These are phyloP conservation scores for Starmerella kuoi DNA, from an alignment of 805 yeast species.

Conservation along the genomic window DNA sequence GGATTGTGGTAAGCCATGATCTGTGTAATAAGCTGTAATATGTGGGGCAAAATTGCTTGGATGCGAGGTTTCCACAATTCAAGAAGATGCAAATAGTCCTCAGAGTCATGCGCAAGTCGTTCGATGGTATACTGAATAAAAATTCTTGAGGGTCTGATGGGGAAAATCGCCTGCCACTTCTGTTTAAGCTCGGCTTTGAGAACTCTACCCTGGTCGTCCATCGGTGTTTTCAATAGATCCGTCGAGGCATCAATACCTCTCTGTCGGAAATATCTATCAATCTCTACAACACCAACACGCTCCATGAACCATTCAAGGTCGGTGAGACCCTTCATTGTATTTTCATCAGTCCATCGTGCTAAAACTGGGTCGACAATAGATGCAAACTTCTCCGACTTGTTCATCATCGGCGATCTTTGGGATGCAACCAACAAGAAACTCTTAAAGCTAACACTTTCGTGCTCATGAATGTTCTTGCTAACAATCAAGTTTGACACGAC, in stretches of 20 bases:
- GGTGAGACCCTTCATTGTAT: conserved; percentile 75
- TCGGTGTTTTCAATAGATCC: conserved; percentile 59
- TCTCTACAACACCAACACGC: conserved; percentile 83
- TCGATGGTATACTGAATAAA: conserved; percentile 93
- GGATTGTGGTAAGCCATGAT: conserved; percentile 93
- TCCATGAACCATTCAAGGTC: conserved; percentile 98
- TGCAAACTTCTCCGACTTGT: conserved; percentile 67
- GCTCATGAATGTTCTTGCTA: conserved; percentile 63
- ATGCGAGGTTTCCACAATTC: conserved; percentile 87
- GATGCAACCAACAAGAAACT: conserved; percentile 86
- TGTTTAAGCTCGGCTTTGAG: conserved; percentile 70
- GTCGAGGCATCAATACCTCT: conserved; percentile 71
- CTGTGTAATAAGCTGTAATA: conserved; percentile 74
- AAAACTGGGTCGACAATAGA: conserved; percentile 89
- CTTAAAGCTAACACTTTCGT: conserved; percentile 87
- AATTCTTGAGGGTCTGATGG: conserved; percentile 88
- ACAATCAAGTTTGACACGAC: conserved; percentile 64
- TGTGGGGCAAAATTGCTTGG: conserved; percentile 82
- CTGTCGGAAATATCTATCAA: conserved; percentile 77
- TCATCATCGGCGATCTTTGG: conserved; percentile 49
- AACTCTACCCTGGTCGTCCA: conserved; percentile 78
- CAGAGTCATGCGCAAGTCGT: conserved; percentile 65
- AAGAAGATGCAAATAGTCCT: conserved; percentile 57
- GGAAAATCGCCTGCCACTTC: conserved; percentile 89
- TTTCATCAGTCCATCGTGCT: conserved; percentile 83